phyloP scores from a whole-genome alignment of 2,329 filamentous ascomycete species.

The Samsoniella hepiali region DNA sequence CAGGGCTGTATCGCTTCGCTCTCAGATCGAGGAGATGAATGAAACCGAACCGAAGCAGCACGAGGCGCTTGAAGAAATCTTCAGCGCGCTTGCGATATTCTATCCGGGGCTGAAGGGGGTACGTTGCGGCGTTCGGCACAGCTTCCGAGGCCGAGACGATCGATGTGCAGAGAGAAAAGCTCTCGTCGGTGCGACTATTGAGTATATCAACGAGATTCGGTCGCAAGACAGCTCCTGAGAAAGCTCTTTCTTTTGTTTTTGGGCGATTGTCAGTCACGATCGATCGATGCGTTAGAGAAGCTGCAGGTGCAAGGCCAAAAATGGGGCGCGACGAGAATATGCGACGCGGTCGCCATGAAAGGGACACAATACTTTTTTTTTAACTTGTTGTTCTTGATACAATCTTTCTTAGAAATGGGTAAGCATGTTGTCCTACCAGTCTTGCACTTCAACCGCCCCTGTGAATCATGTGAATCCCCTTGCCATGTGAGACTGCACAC shows the following conservation, averaged over 20 bases:
- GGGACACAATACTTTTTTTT: no score
- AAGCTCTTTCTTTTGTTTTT: not conserved
- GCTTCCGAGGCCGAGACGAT: not conserved
- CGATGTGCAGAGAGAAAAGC: not conserved
- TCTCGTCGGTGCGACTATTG: not conserved
- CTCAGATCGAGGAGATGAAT: not conserved
- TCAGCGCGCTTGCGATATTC: not conserved
- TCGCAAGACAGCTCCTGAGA: not conserved
- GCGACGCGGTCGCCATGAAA: no score
- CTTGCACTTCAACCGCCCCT: no score
- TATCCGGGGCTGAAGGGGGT: not conserved
- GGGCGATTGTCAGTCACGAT: no score
- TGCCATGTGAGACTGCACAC: no score
- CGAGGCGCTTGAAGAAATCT: not conserved
- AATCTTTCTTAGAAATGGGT: no score
- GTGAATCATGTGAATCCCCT: no score
- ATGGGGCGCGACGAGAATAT: no score
- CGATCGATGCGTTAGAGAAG: no score
- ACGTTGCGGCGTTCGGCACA: not conserved
- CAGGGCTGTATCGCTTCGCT: not conserved
- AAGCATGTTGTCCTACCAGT: no score
- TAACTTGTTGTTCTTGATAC: no score
- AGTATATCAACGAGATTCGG: not conserved
- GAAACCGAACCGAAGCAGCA: not conserved
- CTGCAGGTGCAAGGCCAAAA: no score